A percentile compares a stretch with the other conserved stretches of the same genome.
phyloP scores from a whole-genome alignment of 2,329 filamentous ascomycete species.

The Diaporthe sp. region DNA sequence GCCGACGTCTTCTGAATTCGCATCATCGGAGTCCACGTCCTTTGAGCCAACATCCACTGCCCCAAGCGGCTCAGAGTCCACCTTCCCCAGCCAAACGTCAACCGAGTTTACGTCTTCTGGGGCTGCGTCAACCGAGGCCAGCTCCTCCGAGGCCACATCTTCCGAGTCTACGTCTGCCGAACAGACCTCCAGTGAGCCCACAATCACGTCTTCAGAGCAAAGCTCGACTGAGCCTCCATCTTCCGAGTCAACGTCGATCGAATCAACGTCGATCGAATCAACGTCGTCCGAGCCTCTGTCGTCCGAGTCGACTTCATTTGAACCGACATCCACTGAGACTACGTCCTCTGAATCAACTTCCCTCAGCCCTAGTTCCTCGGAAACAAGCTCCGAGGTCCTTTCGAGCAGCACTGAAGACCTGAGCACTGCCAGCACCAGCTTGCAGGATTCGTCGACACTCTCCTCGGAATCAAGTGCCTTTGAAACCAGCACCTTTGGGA shows the following conservation, averaged over 20 bases:
- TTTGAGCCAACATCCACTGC: background rate
- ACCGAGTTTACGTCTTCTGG: background rate
- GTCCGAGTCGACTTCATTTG: background rate
- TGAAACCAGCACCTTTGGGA: background rate
- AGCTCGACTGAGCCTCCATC: background rate
- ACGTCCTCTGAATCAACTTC: background rate
- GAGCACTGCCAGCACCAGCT: background rate
- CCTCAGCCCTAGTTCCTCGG: background rate
- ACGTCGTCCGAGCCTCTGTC: background rate
- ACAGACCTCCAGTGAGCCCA: conserved; percentile 1
- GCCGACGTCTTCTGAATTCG: background rate
- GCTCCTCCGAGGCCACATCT: background rate
- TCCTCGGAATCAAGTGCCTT: conserved; percentile 1
- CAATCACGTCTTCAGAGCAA: background rate
- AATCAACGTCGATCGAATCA: too few relatives aligned
- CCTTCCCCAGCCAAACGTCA: background rate
- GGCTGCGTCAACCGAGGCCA: background rate
- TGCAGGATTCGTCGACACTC: background rate
- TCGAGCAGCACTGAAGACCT: background rate
- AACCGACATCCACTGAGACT: background rate
- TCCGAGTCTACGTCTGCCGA: background rate
- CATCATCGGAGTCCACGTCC: background rate
- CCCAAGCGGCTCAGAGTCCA: background rate
- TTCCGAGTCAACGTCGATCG: background rate
- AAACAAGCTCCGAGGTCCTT: background rate